A percentile compares a stretch with the other conserved stretches of the same genome.
Conservation (phyloP, 345 rosid species). For the Lumnitzera littorea region DNA sequence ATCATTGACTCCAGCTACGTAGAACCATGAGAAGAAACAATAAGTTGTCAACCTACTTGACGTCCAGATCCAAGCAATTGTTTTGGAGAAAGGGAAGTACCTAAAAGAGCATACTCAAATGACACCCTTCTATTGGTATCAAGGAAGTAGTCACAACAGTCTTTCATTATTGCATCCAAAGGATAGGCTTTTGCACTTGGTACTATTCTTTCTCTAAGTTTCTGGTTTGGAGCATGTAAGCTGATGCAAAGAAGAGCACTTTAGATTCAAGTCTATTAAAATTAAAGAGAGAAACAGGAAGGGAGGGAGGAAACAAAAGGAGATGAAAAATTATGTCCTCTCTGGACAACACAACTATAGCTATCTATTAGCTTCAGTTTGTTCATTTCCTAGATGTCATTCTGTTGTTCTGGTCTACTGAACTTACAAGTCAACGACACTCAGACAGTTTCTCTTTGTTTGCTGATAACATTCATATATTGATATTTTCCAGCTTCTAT, state of each 20-base stretch:
- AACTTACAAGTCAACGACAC: too few relatives aligned
- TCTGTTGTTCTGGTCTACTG: too few relatives aligned
- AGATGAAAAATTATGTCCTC: too few relatives aligned
- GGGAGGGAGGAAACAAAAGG: too few relatives aligned
- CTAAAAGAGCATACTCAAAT: slow-evolving; percentile 90
- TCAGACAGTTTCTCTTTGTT: too few relatives aligned
- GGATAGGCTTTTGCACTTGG: slow-evolving; percentile 98
- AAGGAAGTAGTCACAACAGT: slow-evolving; percentile 74
- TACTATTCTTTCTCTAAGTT: slow-evolving; percentile 79
- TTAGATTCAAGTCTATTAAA: too few relatives aligned
- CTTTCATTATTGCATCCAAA: slow-evolving; percentile 82
- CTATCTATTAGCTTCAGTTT: too few relatives aligned
- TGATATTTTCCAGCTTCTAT: too few relatives aligned
- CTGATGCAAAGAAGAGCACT: slow-evolving; percentile 25
- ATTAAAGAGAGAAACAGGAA: not conserved
- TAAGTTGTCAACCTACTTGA: not conserved
- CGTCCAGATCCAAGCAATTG: not conserved
- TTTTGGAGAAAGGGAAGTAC: slow-evolving; percentile 25
- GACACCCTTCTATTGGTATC: slow-evolving; percentile 84
- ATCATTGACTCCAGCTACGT: slow-evolving; percentile 90
- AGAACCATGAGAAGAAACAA: slow-evolving; percentile 7
- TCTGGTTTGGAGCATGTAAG: slow-evolving; percentile 91
- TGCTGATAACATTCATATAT: too few relatives aligned
- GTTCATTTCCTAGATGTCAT: too few relatives aligned
- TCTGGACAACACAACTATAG: too few relatives aligned